phyloP scores from a whole-genome alignment of 129 eudicot species.

The Flaveria bidentis region DNA sequence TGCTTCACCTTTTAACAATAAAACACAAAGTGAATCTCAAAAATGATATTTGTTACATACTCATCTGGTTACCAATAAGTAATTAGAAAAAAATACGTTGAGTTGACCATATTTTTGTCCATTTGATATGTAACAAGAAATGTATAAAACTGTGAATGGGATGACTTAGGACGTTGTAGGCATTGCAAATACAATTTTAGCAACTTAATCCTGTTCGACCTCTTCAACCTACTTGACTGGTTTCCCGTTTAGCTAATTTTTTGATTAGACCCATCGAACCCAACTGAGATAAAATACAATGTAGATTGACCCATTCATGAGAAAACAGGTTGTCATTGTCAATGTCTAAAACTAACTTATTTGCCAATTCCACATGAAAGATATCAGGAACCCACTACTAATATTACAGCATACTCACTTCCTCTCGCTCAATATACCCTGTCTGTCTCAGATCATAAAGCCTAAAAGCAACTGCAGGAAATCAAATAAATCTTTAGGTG shows the following conservation, averaged over 20 bases:
- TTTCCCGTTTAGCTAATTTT: not conserved
- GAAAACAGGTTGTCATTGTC: not conserved
- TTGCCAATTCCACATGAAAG: not conserved
- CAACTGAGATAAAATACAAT: not conserved
- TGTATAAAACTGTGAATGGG: not conserved
- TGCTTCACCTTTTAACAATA: slow-evolving; percentile 64
- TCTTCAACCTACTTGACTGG: not conserved
- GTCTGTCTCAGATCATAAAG: slow-evolving; percentile 88
- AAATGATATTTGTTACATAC: not conserved
- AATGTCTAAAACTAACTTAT: not conserved
- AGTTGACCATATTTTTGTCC: not conserved
- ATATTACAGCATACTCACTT: slow-evolving; percentile 56
- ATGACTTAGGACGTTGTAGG: not conserved
- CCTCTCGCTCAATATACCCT: slow-evolving; percentile 95
- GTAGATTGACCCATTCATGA: not conserved
- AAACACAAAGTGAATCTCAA: not conserved
- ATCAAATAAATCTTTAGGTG: not conserved
- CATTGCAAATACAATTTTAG: not conserved
- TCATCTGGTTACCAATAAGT: slow-evolving; percentile 1
- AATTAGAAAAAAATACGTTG: not conserved
- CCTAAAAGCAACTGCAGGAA: slow-evolving; percentile 82
- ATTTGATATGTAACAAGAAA: not conserved
- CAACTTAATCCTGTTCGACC: not conserved
- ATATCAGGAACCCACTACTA: not conserved
- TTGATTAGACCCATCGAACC: not conserved